These are phyloP conservation scores for Penicillium aurantiogriseum DNA, from an alignment of 2,329 filamentous ascomycete species.

Conservation along the genomic window DNA sequence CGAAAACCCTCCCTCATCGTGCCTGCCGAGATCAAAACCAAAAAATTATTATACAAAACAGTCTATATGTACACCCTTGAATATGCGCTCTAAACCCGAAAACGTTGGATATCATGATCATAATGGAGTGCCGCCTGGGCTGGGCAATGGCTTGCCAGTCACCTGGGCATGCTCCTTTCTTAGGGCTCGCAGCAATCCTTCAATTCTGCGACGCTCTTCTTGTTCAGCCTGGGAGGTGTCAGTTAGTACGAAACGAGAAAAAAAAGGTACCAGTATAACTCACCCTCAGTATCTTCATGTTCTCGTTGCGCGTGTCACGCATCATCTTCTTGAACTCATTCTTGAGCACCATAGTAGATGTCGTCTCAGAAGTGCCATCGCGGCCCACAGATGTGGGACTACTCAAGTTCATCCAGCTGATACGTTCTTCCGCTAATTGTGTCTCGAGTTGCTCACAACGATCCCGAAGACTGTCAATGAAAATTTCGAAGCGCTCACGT, in stretches of 20 bases:
- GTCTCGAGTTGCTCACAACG: conserved; percentile 63
- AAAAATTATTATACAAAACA: conserved; percentile 23
- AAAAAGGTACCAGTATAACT: conserved; percentile 31
- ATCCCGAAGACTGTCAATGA: conserved; percentile 64
- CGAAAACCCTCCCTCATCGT: conserved; percentile 16
- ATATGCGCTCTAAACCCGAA: conserved; percentile 15
- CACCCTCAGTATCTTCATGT: conserved; percentile 63
- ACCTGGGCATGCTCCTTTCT: conserved; percentile 42
- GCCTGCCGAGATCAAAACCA: conserved; percentile 18
- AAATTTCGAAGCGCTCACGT: conserved; percentile 61
- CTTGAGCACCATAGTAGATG: conserved; percentile 66
- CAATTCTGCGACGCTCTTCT: conserved; percentile 67
- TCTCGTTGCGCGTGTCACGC: conserved; percentile 67
- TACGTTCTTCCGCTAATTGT: conserved; percentile 65
- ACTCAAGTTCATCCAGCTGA: conserved; percentile 63
- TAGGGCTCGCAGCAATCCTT: conserved; percentile 57
- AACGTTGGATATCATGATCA: conserved; percentile 31
- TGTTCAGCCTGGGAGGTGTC: conserved; percentile 60
- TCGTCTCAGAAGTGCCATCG: conserved; percentile 52
- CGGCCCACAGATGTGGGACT: conserved; percentile 48
- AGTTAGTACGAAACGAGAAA: conserved; percentile 8
- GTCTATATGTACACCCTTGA: conserved; percentile 24
- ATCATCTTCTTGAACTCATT: conserved; percentile 81
- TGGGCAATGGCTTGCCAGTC: conserved; percentile 34
- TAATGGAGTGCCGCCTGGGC: conserved; percentile 36